Conservation (phyloP, 192 early-diverging fungal species). For the Rhizoclosmatium globosum region DNA sequence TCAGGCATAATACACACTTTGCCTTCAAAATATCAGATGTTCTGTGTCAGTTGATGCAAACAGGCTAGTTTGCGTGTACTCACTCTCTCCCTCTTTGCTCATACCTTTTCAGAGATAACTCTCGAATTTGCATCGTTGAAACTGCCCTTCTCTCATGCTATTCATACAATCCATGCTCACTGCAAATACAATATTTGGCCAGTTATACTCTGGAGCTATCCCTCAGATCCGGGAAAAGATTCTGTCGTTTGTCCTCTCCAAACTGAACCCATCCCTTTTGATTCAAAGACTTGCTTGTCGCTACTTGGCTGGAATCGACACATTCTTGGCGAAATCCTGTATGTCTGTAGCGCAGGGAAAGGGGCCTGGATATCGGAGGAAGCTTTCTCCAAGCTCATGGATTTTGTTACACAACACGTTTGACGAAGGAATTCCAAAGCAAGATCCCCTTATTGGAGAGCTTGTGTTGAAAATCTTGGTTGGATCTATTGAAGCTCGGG, state of each 20-base stretch:
- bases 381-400: not conserved
- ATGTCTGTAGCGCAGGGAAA: not conserved
- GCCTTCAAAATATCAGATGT: constrained; percentile 8
- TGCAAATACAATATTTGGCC: not conserved
- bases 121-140: not conserved
- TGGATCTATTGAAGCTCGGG: not conserved
- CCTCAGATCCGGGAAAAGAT: not conserved
- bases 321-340: not conserved
- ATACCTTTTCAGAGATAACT: not conserved
- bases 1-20: not conserved
- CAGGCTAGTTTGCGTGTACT: not conserved
- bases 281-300: not conserved
- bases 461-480: not conserved
- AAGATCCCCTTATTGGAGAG: not conserved
- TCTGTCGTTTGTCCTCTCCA: not conserved
- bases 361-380: not conserved
- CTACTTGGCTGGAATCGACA: not conserved
- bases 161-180: not conserved
- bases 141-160: not conserved
- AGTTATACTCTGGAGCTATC: not conserved
- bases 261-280: not conserved
- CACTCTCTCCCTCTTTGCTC: not conserved
- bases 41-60: constrained; percentile 16
- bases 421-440: not conserved
- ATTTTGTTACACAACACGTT: not conserved